Evolutionary conservation across 2,329 filamentous ascomycete species (phyloP).

Genomic region (Scytalidium sp.): DNA sequence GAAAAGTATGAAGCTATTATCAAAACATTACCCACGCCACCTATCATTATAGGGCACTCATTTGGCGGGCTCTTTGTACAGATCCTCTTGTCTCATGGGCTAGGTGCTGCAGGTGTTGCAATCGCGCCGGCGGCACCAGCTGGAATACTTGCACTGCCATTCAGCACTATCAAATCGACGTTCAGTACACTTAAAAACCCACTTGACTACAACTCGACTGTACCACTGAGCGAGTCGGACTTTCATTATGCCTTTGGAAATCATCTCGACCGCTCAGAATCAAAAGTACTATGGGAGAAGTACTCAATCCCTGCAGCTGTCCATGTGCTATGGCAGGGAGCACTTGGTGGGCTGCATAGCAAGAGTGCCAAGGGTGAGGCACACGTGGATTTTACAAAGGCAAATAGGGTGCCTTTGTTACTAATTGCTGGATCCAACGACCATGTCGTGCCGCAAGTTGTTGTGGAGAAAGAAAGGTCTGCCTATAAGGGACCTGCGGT

Average conservation of each 20-base stretch:
- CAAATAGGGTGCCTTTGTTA: constrained; percentile 6
- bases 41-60: constrained; percentile 21
- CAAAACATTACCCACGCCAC: constrained; percentile 11
- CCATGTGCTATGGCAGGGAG: constrained; percentile 19
- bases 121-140: constrained; percentile 17
- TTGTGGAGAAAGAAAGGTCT: constrained; percentile 14
- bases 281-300: constrained; percentile 12
- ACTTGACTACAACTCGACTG: constrained; percentile 11
- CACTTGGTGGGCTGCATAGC: constrained; percentile 7
- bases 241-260: constrained; percentile 22
- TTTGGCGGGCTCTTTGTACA: constrained; percentile 21
- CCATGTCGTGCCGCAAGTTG: constrained; percentile 16
- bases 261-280: constrained; percentile 11
- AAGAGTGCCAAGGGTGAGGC: too few species aligned
- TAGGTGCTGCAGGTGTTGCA: constrained; percentile 14
- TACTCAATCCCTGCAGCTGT: constrained; percentile 19
- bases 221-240: constrained; percentile 14
- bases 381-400: too few species aligned
- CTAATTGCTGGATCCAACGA: constrained; percentile 16
- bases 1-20: constrained; percentile 18
- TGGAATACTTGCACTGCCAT: constrained; percentile 14
- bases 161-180: constrained; percentile 14
- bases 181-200: constrained; percentile 15
- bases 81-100: constrained; percentile 15
- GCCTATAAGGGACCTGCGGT: constrained; percentile 13